Evolutionary conservation across 805 yeast genomes (phyloP), one percentile per base, ranked within the genome.

Genomic region (Ogataea nitratoaversa): DNA sequence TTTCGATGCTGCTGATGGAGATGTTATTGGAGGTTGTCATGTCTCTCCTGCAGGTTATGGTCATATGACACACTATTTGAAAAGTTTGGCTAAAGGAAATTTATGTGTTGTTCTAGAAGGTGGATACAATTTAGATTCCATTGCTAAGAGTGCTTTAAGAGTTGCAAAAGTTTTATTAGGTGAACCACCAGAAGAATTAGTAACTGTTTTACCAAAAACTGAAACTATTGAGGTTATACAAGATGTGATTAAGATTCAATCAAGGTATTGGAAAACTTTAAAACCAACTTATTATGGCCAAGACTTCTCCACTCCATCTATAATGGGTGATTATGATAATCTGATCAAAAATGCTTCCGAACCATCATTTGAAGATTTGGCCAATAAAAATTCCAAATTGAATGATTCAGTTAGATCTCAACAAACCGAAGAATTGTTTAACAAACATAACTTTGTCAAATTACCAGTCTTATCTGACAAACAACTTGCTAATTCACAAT

Each of bases 1-100:
- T 0, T 93, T 93, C 54, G 99, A 93, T 66, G 99, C 99, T 17
- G 99, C 99, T 1, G 96, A 87, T 54, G 98, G 98, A 44, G 99
- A 93, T 63, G 82, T 88, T 43, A 86, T 93, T 47, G 99, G 99
- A 9, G 95, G 91, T 34, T 93, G 97, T 61, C 95, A 87, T 59
- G 95, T 93, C 2, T 75, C 96, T 0, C 99, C 99, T 2, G 84
- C 89, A 29, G 96, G 96, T 12, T 93, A 93, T 60, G 97, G 96
- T 8, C 90, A 89, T 48, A 89, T 93, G 96, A 86, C 97, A 4
- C 95, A 89, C 57, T 73, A 82, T 80, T 69, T 93, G 48, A 90
- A 90, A 63, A 78, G 87, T 30, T 66, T 93, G 32, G 96, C 97
- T 2, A 76, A 76, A 52, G 99, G 99, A 3, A 87, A 85, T 51